Conservation (phyloP, 2,329 filamentous ascomycete genomes). For the Alternaria burnsii region DNA sequence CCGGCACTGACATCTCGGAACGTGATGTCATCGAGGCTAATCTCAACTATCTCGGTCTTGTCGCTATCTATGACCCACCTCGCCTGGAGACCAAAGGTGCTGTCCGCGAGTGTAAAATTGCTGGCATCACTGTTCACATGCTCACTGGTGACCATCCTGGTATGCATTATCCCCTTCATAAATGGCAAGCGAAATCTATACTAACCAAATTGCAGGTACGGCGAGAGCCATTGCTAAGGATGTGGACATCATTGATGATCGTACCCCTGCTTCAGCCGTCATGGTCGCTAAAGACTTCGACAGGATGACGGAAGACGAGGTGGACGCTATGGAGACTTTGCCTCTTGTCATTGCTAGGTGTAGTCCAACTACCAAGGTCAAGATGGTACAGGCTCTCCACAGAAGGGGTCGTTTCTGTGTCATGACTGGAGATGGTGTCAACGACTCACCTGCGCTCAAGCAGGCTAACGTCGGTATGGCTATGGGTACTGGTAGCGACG, state of each 20-base stretch:
- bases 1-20: conserved; percentile 40
- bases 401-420: conserved; percentile 50
- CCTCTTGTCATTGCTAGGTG: conserved; percentile 58
- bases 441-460: conserved; percentile 53
- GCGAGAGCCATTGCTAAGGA: conserved; percentile 58
- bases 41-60: conserved; percentile 80
- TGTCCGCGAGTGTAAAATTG: conserved; percentile 55
- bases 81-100: conserved; percentile 76
- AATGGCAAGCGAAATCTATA: not conserved
- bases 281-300: conserved; percentile 59
- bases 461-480: conserved; percentile 54
- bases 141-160: conserved; percentile 59
- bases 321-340: conserved; percentile 53
- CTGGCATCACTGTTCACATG: conserved; percentile 61
- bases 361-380: conserved; percentile 57
- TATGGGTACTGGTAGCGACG: conserved; percentile 53
- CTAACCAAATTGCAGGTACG: conserved; percentile 31
- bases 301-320: conserved; percentile 53
- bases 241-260: conserved; percentile 53
- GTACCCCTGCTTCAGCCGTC: conserved; percentile 39
- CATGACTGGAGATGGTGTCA: conserved; percentile 56
- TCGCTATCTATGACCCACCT: conserved; percentile 86
- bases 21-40: conserved; percentile 72
- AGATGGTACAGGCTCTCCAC: conserved; percentile 57
- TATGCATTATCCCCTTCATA: not conserved